Percentiles rank a stretch among this genome's conserved stretches.
Conservation (phyloP, 2,329 filamentous ascomycete species). For the Penicillium thymicola region DNA sequence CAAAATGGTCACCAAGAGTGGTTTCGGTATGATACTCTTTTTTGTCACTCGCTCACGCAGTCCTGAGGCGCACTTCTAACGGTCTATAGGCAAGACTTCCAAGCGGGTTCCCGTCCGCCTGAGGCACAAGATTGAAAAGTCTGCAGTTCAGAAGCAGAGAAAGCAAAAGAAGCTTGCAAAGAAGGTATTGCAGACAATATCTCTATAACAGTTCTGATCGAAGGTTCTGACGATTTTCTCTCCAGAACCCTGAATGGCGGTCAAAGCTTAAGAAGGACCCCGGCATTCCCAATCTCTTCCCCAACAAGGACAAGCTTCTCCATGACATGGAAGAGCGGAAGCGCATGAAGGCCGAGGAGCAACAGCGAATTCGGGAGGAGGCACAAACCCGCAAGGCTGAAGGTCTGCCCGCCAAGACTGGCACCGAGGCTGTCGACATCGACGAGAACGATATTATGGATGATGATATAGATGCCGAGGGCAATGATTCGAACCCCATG, state of each 20-base stretch:
- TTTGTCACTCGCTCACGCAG: neutral
- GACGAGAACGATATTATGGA: slow-evolving; percentile 54
- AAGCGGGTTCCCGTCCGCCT: slow-evolving; percentile 88
- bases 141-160: slow-evolving; percentile 81
- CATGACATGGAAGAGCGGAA: slow-evolving; percentile 91
- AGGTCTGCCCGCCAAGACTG: slow-evolving; percentile 35
- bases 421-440: slow-evolving; percentile 34
- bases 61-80: slow-evolving; percentile 3
- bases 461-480: slow-evolving; percentile 48
- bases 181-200: slow-evolving; percentile 53
- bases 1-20: slow-evolving; percentile 39
- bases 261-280: slow-evolving; percentile 96
- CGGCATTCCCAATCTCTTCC: slow-evolving; percentile 94
- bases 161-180: slow-evolving; percentile 87
- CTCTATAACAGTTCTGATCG: neutral
- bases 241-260: slow-evolving; percentile 86
- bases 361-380: slow-evolving; percentile 66
- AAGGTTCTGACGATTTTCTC: slow-evolving; percentile 11
- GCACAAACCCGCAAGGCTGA: slow-evolving; percentile 45
- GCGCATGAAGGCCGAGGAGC: slow-evolving; percentile 75
- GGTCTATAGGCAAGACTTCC: slow-evolving; percentile 74
- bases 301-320: slow-evolving; percentile 93
- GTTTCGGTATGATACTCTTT: slow-evolving; percentile 30
- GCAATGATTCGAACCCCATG: slow-evolving; percentile 60
- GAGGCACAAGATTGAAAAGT: slow-evolving; percentile 94